A percentile compares a stretch with the other conserved stretches of the same genome.
Evolutionary conservation across 495 filamentous ascomycete genomes (phyloP).

Genomic region (Aspergillus funiculosus): DNA sequence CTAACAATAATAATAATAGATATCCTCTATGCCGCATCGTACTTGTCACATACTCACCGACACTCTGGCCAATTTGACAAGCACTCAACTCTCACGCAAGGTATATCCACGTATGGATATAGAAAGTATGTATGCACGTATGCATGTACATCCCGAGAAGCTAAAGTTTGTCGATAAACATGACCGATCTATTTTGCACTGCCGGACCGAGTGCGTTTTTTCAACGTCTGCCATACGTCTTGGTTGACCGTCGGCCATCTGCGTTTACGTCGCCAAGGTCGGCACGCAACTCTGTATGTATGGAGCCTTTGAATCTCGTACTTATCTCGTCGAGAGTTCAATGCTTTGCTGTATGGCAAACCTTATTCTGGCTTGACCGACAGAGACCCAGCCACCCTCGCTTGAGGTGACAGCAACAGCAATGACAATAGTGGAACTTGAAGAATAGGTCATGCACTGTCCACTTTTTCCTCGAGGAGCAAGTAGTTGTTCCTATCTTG

Average conservation of each 20-base stretch:
- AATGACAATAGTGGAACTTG: neutral
- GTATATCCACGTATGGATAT: neutral
- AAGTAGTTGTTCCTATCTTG: neutral
- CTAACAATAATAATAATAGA: too few relatives aligned
- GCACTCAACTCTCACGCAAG: constrained; percentile 2
- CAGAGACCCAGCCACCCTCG: neutral
- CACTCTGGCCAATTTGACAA: neutral
- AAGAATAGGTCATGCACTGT: neutral
- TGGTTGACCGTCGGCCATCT: too few relatives aligned
- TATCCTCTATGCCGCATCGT: too few relatives aligned
- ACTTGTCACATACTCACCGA: constrained; percentile 15
- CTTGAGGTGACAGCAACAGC: neutral
- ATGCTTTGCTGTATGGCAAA: neutral
- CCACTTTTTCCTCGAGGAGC: neutral
- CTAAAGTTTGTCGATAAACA: neutral
- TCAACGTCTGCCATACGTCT: neutral
- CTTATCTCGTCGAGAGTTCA: constrained; percentile 3
- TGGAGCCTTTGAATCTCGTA: too few relatives aligned
- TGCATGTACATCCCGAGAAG: neutral
- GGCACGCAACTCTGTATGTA: neutral
- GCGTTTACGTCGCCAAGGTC: neutral
- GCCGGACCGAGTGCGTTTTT: constrained; percentile 1
- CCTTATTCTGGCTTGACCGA: neutral
- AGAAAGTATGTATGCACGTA: too few relatives aligned
- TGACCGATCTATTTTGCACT: constrained; percentile 7